Percentiles rank a stretch among this genome's conserved stretches.
phyloP scores from a whole-genome alignment of 164 flowering plant species.

The Amborella trichopoda region DNA sequence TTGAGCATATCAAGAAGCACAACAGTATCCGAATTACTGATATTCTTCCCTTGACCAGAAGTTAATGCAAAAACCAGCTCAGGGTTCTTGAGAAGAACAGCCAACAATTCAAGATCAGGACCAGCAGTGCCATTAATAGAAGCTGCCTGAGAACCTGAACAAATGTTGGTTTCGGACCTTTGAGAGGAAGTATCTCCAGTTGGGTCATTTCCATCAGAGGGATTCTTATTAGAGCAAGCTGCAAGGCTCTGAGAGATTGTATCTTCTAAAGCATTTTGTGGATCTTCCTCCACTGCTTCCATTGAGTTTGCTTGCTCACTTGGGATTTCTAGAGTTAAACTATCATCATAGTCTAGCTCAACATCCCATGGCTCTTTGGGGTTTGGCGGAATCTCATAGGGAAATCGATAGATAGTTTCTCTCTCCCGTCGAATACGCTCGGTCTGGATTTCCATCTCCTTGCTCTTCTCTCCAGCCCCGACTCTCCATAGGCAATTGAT shows the following conservation, averaged over 20 bases:
- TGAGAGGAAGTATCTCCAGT: constrained; percentile 7
- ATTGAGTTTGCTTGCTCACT: constrained; percentile 57
- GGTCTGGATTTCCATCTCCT: constrained; percentile 72
- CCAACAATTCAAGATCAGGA: constrained; percentile 87
- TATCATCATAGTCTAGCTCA: constrained; percentile 93
- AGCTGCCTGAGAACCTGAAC: constrained; percentile 2
- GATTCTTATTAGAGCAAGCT: not conserved
- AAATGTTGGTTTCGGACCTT: constrained; percentile 6
- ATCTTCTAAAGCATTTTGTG: no score
- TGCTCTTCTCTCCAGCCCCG: constrained; percentile 68
- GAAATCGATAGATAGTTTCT: constrained; percentile 40
- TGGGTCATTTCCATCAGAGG: constrained; percentile 4
- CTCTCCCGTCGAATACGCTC: constrained; percentile 61
- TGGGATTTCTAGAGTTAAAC: constrained; percentile 73
- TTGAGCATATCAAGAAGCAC: constrained; percentile 78
- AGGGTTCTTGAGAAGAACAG: constrained; percentile 82
- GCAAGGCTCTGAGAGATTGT: constrained; percentile 6
- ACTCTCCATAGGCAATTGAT: constrained; percentile 42
- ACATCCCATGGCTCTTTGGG: constrained; percentile 95
- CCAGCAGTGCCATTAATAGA: constrained; percentile 13
- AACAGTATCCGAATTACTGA: constrained; percentile 54
- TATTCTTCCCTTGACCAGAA: constrained; percentile 59
- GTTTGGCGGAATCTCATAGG: constrained; percentile 51
- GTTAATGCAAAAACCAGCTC: constrained; percentile 80
- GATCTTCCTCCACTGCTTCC: constrained; percentile 27